Percentiles rank a stretch among this genome's conserved stretches.
phyloP scores from a whole-genome alignment of 495 filamentous ascomycete species.

The Peziza echinospora region DNA sequence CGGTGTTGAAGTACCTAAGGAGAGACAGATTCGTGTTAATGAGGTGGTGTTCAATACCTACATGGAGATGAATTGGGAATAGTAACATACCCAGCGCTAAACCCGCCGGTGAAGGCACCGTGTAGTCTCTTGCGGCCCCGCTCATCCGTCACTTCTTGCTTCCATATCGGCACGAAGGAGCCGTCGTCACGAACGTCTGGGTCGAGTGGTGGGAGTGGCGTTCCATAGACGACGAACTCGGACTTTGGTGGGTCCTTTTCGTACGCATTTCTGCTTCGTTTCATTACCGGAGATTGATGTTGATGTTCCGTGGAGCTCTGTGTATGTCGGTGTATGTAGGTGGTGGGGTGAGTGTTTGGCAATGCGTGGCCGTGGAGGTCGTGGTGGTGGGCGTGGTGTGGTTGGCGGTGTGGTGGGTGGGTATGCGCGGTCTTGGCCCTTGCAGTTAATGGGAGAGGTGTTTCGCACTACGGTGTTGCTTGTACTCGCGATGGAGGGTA shows the following conservation, averaged over 20 bases:
- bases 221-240: slow-evolving; percentile 67
- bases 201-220: slow-evolving; percentile 63
- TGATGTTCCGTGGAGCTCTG: no score
- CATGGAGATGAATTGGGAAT: slow-evolving; percentile 6
- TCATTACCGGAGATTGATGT: no score
- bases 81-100: slow-evolving; percentile 62
- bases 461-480: no score
- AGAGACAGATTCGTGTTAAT: slow-evolving; percentile 18
- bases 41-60: slow-evolving; percentile 13
- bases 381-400: no score
- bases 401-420: no score
- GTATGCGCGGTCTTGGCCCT: no score
- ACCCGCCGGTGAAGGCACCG: slow-evolving; percentile 92
- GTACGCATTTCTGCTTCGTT: slow-evolving; percentile 55
- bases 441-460: no score
- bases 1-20: slow-evolving; percentile 81
- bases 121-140: slow-evolving; percentile 77
- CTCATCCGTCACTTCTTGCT: slow-evolving; percentile 92
- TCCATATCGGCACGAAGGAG: slow-evolving; percentile 85
- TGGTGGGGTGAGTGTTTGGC: no score
- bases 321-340: no score
- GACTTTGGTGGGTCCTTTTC: slow-evolving; percentile 56
- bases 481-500: no score
- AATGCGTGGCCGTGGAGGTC: no score
- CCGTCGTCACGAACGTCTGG: slow-evolving; percentile 69